These are phyloP conservation scores for Petunia secreta DNA, from an alignment of 257 asterid genomes.

Conservation along the genomic window DNA sequence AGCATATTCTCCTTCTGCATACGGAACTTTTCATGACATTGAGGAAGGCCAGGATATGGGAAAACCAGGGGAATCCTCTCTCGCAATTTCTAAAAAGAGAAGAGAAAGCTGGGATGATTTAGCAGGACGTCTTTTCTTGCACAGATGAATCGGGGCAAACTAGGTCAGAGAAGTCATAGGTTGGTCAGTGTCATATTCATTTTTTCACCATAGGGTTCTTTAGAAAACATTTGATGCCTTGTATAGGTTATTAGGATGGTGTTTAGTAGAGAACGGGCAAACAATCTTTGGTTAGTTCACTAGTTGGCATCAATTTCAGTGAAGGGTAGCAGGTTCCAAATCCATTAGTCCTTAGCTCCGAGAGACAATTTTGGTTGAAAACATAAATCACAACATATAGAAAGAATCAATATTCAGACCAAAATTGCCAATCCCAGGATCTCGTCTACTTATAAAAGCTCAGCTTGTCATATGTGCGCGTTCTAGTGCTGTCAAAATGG, in stretches of 20 bases:
- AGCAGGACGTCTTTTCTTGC: conserved; percentile 29
- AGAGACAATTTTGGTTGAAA: conserved; percentile 17
- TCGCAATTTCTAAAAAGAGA: conserved; percentile 25
- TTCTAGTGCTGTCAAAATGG: no score
- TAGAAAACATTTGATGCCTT: conserved; percentile 6
- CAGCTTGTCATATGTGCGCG: no score
- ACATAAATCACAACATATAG: background rate
- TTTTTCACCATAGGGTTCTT: background rate
- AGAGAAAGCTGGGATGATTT: conserved; percentile 36
- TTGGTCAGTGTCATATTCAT: conserved; percentile 9
- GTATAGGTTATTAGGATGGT: conserved; percentile 21
- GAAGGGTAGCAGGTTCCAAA: background rate
- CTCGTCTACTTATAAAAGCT: background rate
- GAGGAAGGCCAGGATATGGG: conserved; percentile 58
- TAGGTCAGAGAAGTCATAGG: conserved; percentile 22
- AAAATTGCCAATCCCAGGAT: background rate
- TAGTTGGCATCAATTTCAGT: background rate
- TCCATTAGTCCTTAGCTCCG: background rate
- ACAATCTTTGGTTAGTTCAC: background rate
- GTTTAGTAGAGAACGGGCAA: background rate
- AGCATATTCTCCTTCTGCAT: conserved; percentile 64
- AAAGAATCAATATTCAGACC: background rate
- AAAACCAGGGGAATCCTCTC: conserved; percentile 30
- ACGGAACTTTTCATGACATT: conserved; percentile 72
- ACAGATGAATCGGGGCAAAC: conserved; percentile 26